Evolutionary conservation across 768 basidiomycete species (phyloP), one percentile per base, ranked within the genome.

Genomic region (Clathrus columnatus): DNA sequence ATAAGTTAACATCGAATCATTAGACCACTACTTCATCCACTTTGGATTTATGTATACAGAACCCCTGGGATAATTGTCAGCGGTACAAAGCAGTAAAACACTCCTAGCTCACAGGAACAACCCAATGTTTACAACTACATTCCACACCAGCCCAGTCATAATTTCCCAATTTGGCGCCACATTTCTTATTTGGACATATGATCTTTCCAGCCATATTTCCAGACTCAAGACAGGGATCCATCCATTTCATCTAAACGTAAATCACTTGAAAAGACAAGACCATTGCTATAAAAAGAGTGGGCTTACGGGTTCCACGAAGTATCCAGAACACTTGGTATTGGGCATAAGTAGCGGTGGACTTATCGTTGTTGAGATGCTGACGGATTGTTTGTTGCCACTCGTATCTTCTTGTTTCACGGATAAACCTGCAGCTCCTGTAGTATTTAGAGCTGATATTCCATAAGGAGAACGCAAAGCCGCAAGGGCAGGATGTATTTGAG

Each of bases 91-190:
- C 5, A 7, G 26, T 59, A 36, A 20, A 46, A 60, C 18, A 46
- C 5, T 50, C 17, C 23, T 7, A 17, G 71, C 85, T 64, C 61
- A 93, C 92, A 44, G 93, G 93, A 7, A 84, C 85, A 24, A 95
- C 88, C 93, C 93, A 97, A 63, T 84, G 82, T 62, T 85, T 87
- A 65, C 93, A 97, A 21, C 89, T 86, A 65, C 93, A 95, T 63
- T 84, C 81, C 26, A 90, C 83, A 0, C 95, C 95, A 4, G 93
- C 91, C 96, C 96, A 99, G 66, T 96, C 93, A 62, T 84, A 98
- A 67, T 90, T 96, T 2, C 96, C 96, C 17, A 99, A 75, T 72
- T 99, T 99, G 23, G 81, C 83, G 2, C 78, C 77, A 63, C 96
- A 99, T 64, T 89, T 92, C 63, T 83, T 78, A 68, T 94, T 95